These are phyloP conservation scores for Phytophthora fragariae DNA, from an alignment of 352 stramenopile genomes.

Conservation along the genomic window DNA sequence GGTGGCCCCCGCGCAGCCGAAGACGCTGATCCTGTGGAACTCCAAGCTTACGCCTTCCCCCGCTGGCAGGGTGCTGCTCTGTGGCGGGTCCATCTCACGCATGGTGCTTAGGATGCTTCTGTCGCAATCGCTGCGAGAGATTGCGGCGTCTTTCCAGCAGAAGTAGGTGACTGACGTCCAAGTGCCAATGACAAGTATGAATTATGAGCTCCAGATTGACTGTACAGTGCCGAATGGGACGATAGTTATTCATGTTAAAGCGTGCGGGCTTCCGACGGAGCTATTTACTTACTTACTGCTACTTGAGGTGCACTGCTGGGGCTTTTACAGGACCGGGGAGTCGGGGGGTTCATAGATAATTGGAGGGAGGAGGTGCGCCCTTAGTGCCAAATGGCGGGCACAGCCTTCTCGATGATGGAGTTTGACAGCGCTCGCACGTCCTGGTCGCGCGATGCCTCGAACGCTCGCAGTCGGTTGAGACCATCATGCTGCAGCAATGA, in stretches of 20 bases:
- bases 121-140: slow-evolving; percentile 34
- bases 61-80: slow-evolving; percentile 60
- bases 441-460: slow-evolving; percentile 59
- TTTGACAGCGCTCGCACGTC: slow-evolving; percentile 68
- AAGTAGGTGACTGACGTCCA: slow-evolving; percentile 18
- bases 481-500: slow-evolving; percentile 78
- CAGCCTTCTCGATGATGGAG: slow-evolving; percentile 84
- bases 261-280: slow-evolving; percentile 11
- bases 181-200: background rate
- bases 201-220: background rate
- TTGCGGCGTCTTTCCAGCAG: slow-evolving; percentile 30
- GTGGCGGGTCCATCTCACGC: slow-evolving; percentile 58
- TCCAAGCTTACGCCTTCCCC: slow-evolving; percentile 64
- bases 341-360: slow-evolving; percentile 28
- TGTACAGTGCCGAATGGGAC: background rate
- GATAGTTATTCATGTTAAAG: slow-evolving; percentile 18
- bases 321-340: slow-evolving; percentile 10
- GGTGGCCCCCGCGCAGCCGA: slow-evolving; percentile 23
- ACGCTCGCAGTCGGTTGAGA: slow-evolving; percentile 66
- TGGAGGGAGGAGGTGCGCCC: background rate
- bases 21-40: slow-evolving; percentile 70
- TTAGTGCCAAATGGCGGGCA: slow-evolving; percentile 84
- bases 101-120: slow-evolving; percentile 45
- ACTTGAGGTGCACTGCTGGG: slow-evolving; percentile 25
- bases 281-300: slow-evolving; percentile 34